Evolutionary conservation across 768 basidiomycete genomes (phyloP).

Genomic region (Pholiota molesta): DNA sequence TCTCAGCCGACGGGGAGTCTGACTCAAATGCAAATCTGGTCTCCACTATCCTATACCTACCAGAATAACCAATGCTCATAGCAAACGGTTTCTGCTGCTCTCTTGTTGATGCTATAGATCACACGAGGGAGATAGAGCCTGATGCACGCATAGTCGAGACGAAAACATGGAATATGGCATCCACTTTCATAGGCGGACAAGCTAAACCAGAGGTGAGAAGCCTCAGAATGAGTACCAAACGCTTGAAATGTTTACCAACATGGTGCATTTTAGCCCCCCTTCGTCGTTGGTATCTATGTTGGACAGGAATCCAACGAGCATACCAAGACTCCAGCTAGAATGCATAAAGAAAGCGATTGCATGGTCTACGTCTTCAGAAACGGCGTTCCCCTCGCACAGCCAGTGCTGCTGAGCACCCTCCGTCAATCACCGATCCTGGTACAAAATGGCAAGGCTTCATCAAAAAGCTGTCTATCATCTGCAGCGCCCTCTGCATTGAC

Average conservation of each 20-base stretch:
- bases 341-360: neutral
- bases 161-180: neutral
- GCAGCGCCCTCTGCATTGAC: too few relatives aligned
- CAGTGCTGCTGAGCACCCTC: neutral
- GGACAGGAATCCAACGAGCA: neutral
- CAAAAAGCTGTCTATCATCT: neutral
- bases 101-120: neutral
- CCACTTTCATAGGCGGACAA: neutral
- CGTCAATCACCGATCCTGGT: neutral
- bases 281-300: neutral
- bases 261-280: neutral
- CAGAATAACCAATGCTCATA: neutral
- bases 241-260: too few relatives aligned
- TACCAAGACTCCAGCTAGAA: too few relatives aligned
- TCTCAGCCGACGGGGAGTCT: too few relatives aligned
- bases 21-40: too few relatives aligned
- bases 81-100: neutral
- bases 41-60: too few relatives aligned
- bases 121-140: neutral
- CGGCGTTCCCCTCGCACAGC: neutral
- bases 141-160: neutral
- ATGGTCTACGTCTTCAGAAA: neutral
- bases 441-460: neutral
- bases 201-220: neutral
- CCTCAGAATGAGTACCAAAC: too few relatives aligned